phyloP scores from a whole-genome alignment of 768 basidiomycete genomes.

The Lentinula detonsa region DNA sequence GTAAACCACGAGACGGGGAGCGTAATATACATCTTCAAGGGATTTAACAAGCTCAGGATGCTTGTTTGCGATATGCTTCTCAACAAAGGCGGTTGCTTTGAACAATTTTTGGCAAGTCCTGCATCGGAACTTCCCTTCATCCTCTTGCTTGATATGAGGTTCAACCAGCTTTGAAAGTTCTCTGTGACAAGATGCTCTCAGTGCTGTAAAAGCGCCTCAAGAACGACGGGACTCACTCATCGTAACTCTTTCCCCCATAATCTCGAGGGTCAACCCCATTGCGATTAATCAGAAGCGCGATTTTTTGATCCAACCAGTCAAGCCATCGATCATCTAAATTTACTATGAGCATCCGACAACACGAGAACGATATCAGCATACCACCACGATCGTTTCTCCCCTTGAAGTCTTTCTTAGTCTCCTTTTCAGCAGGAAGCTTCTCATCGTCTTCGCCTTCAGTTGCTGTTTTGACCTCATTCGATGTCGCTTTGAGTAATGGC shows the following conservation, averaged over 20 bases:
- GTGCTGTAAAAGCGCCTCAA: background rate
- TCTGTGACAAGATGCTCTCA: slow-evolving; percentile 33
- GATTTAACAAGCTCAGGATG: slow-evolving; percentile 80
- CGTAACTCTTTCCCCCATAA: slow-evolving; percentile 85
- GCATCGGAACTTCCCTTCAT: slow-evolving; percentile 95
- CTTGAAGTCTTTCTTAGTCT: slow-evolving; percentile 30
- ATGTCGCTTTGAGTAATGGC: slow-evolving; percentile 56
- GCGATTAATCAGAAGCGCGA: slow-evolving; percentile 74
- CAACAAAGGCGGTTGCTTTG: slow-evolving; percentile 94
- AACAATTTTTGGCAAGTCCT: slow-evolving; percentile 96
- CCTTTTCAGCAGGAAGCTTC: slow-evolving; percentile 29
- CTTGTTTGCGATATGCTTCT: slow-evolving; percentile 96
- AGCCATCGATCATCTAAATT: slow-evolving; percentile 81
- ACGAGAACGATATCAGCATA: slow-evolving; percentile 22
- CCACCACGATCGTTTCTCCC: slow-evolving; percentile 53
- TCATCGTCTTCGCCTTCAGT: slow-evolving; percentile 42
- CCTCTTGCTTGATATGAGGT: slow-evolving; percentile 87
- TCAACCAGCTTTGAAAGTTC: slow-evolving; percentile 77
- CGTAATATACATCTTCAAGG: slow-evolving; percentile 70
- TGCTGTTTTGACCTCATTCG: slow-evolving; percentile 26
- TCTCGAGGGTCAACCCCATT: slow-evolving; percentile 79
- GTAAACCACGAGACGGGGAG: background rate
- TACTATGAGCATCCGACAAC: slow-evolving; percentile 1
- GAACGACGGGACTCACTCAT: slow-evolving; percentile 62
- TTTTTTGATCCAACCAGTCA: slow-evolving; percentile 82